Evolutionary conservation across 2,329 filamentous ascomycete species (phyloP).

Genomic region (Xylaria hypoxylon): DNA sequence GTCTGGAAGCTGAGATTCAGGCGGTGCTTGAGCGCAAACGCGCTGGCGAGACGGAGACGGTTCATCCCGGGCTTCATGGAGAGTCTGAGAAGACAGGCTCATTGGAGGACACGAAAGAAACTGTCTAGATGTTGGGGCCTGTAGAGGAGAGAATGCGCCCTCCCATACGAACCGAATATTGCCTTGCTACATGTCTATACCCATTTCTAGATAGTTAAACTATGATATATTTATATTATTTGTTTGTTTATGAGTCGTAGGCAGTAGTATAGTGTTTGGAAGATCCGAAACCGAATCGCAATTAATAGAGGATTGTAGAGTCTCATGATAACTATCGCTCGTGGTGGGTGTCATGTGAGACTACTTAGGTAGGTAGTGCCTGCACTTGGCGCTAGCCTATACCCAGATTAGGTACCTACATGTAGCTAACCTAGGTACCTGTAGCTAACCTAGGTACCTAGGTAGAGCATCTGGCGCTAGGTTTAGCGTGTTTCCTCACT

Average conservation of each 20-base stretch:
- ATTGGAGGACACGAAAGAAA: conserved; percentile 5
- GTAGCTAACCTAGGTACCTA: too few species aligned
- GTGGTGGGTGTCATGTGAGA: too few species aligned
- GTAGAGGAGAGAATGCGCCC: background rate
- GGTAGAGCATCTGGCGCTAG: conserved; percentile 8
- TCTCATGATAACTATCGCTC: too few species aligned
- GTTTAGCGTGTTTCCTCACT: conserved; percentile 3
- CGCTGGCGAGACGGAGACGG: conserved; percentile 27
- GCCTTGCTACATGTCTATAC: background rate
- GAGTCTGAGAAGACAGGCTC: conserved; percentile 37
- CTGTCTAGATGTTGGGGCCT: background rate
- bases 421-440: too few species aligned
- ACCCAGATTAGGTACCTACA: too few species aligned
- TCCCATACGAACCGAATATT: background rate
- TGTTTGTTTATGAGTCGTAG: too few species aligned
- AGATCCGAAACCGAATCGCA: too few species aligned
- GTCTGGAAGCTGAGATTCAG: conserved; percentile 47
- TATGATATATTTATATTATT: background rate
- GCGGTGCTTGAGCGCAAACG: conserved; percentile 43
- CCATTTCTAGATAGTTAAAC: background rate
- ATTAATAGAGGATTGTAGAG: too few species aligned
- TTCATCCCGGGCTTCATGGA: conserved; percentile 39
- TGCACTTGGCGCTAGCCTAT: too few species aligned
- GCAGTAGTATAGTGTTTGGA: too few species aligned
- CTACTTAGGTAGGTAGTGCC: too few species aligned